Evolutionary conservation across 2,329 filamentous ascomycete species (phyloP).

Genomic region (Rhinocladiella similis): DNA sequence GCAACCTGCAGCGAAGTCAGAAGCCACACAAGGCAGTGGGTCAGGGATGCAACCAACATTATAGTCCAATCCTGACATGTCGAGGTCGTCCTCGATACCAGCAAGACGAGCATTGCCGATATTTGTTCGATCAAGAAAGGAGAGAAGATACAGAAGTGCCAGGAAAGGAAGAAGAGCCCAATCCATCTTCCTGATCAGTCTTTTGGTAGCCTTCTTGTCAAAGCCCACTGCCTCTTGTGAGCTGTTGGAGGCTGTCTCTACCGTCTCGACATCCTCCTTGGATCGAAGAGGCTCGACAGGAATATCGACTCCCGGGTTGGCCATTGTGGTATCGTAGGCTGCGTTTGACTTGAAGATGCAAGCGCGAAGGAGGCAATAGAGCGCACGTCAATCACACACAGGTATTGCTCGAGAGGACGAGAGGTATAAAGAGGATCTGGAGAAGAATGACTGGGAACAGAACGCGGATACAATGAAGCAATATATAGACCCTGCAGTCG

Average conservation of each 20-base stretch:
- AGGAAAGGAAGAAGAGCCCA: conserved; percentile 44
- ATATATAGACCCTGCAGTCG: conserved; percentile 14
- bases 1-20: conserved; percentile 31
- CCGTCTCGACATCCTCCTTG: conserved; percentile 24
- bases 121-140: conserved; percentile 49
- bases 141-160: conserved; percentile 64
- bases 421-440: not conserved
- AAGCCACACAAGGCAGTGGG: not conserved
- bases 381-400: not conserved
- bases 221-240: conserved; percentile 26
- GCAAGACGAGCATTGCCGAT: conserved; percentile 50
- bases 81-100: conserved; percentile 44
- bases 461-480: conserved; percentile 5
- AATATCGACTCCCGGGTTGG: conserved; percentile 8
- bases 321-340: conserved; percentile 8
- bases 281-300: conserved; percentile 5
- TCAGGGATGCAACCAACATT: conserved; percentile 30
- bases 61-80: conserved; percentile 47
- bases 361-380: not conserved
- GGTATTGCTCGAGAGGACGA: not conserved
- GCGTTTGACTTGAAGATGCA: too few relatives aligned
- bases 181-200: conserved; percentile 33
- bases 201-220: conserved; percentile 23
- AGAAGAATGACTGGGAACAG: not conserved
- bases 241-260: conserved; percentile 27